phyloP scores from a whole-genome alignment of 139 green algal genomes.

The Closterium sp. region DNA sequence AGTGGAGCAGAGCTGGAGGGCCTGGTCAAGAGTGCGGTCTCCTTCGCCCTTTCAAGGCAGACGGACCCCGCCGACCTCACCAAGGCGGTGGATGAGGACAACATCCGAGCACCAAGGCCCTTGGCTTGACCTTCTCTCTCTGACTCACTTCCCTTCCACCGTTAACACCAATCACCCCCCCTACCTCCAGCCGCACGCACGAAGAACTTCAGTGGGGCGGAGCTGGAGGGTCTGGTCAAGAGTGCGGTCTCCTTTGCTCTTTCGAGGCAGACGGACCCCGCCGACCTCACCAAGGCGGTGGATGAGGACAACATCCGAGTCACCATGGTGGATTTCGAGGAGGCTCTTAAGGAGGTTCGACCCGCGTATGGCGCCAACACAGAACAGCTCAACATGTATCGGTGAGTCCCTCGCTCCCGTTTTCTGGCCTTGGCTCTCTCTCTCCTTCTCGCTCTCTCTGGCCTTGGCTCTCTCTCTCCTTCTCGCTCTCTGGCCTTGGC shows the following conservation, averaged over 20 bases:
- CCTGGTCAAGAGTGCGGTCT: conserved; percentile 86
- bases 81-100: conserved; percentile 89
- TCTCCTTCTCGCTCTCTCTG: no score
- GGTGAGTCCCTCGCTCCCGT: not conserved
- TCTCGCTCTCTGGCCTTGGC: no score
- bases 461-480: no score
- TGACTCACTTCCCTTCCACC: no score
- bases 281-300: conserved; percentile 82
- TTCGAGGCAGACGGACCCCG: conserved; percentile 89
- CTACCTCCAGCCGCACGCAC: conserved; percentile 63
- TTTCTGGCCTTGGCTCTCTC: no score
- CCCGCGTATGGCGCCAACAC: conserved; percentile 90
- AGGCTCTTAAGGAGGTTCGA: conserved; percentile 87
- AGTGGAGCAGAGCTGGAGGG: conserved; percentile 87
- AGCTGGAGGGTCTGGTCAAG: conserved; percentile 97
- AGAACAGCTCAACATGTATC: conserved; percentile 78
- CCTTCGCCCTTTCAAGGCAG: conserved; percentile 92
- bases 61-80: conserved; percentile 87
- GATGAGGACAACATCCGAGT: conserved; percentile 97
- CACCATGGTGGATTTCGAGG: conserved; percentile 77
- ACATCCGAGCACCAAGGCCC: no score
- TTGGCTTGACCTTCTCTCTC: no score
- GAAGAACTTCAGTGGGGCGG: conserved; percentile 91
- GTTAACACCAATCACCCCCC: not conserved
- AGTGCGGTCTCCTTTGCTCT: conserved; percentile 89